Evolutionary conservation across 768 basidiomycete genomes (phyloP), one percentile per base, ranked within the genome.

Genomic region (Scleroderma citrinum): DNA sequence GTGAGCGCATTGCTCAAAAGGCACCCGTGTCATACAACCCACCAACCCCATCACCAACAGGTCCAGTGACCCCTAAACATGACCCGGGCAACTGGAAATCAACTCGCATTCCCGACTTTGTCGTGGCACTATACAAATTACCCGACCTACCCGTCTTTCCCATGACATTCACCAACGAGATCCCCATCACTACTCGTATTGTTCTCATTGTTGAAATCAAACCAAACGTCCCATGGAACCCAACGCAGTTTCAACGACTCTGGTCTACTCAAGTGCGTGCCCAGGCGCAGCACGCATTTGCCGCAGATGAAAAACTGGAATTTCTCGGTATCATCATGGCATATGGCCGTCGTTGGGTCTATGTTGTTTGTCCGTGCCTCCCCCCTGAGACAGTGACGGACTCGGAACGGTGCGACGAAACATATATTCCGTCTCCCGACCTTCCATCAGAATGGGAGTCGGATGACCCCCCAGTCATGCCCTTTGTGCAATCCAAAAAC

Each of bases 261-360:
- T 35, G 34, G 34, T 5, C 5, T 35, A 6, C 13, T 10, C 46
- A 47, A 29, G 46, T 47, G 3, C 6, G 1, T 11, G 31, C 21
- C 3, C 46, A 47, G 13, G 46, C 14, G 5, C 0, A 17, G 26
- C 36, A 38, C 29, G 34, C 46, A 11, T 47, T 47, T 17, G 31
- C 19, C 2, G 31, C 46, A 12, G 35, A 47, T 26, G 17, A 2
- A 11, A 23, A 23, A 20, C 8, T 47, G 1, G 14, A 38, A 38
- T 47, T 23, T 8, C 20, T 47, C n/a, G 46, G 46, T 3, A 32
- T 47, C 8, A 39, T 47, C 46, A 47, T 47, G 6, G 23, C 46
- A 32, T 24, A 10, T 10, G 46, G 46, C 7, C 14, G 35, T 36
- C 46, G 16, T 17, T 47, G 46, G 46, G 35, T 38, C 13, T 47